Evolutionary conservation across 495 filamentous ascomycete species (phyloP).

Genomic region (Lasiosphaeria miniovina): DNA sequence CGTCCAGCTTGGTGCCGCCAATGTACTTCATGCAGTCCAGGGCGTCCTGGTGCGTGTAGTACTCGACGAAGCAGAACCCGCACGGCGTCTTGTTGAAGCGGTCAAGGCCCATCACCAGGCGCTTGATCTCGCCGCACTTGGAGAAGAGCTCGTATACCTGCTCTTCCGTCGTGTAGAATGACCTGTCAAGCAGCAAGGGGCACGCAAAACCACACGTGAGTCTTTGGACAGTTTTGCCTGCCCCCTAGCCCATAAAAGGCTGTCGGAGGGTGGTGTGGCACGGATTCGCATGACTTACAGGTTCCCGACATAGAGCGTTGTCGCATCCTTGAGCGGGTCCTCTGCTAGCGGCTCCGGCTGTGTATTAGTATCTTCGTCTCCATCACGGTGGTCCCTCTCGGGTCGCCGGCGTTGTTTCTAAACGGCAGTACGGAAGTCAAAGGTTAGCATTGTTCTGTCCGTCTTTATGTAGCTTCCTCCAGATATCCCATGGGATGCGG

Average conservation of each 20-base stretch:
- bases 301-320: constrained; percentile 97
- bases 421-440: neutral
- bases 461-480: too few species aligned
- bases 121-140: constrained; percentile 97
- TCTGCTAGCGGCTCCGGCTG: constrained; percentile 52
- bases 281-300: constrained; percentile 56
- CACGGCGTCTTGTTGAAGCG: constrained; percentile 96
- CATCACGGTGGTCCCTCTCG: constrained; percentile 59
- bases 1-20: constrained; percentile 97
- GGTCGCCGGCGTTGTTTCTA: constrained; percentile 63
- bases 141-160: constrained; percentile 97
- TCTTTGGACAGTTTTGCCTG: neutral
- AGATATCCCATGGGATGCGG: too few species aligned
- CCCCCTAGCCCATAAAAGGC: too few species aligned
- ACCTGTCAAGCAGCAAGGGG: constrained; percentile 50
- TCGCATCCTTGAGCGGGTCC: constrained; percentile 78
- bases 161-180: constrained; percentile 99
- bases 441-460: too few species aligned
- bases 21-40: constrained; percentile 98
- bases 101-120: constrained; percentile 97
- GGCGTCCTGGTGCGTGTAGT: constrained; percentile 95
- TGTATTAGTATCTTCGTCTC: constrained; percentile 44
- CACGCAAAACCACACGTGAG: neutral
- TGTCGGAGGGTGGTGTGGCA: neutral
- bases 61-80: constrained; percentile 99